Evolutionary conservation across 768 basidiomycete species (phyloP).

Genomic region (Tylopilus plumbeoviolaceoides): DNA sequence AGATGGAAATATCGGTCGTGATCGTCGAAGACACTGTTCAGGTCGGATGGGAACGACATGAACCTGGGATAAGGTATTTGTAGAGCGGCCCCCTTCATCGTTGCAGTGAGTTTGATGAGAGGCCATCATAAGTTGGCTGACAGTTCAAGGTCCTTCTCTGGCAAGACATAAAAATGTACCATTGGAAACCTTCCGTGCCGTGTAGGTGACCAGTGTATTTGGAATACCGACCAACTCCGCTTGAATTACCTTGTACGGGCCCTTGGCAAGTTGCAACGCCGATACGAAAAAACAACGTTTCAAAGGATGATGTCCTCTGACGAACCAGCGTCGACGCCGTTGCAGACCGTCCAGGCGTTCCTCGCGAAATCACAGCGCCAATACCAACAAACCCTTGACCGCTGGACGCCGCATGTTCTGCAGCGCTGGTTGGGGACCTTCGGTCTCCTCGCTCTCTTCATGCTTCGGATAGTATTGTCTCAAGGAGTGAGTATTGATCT

Average conservation of each 20-base stretch:
- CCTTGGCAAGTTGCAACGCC: too few species aligned
- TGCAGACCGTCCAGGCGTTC: constrained; percentile 26
- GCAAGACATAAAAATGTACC: too few species aligned
- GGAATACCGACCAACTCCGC: constrained; percentile 9
- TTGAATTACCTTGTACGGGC: too few species aligned
- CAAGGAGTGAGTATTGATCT: constrained; percentile 67
- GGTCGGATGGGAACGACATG: too few species aligned
- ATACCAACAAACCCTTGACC: constrained; percentile 88
- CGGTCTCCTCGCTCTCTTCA: constrained; percentile 69
- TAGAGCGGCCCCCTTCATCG: too few species aligned
- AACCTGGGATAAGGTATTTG: too few species aligned
- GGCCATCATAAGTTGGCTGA: too few species aligned
- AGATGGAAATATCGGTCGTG: too few species aligned
- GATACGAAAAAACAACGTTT: not conserved
- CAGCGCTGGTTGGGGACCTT: constrained; percentile 83
- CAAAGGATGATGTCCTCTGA: constrained; percentile 33
- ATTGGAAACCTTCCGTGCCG: too few species aligned
- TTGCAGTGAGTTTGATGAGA: too few species aligned
- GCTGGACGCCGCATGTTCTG: constrained; percentile 85
- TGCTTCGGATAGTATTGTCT: constrained; percentile 78
- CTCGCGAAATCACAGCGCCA: constrained; percentile 56
- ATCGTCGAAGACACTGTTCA: too few species aligned
- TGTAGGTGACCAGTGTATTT: not conserved
- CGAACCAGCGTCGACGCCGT: constrained; percentile 25
- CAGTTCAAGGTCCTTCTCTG: too few species aligned